Conservation (phyloP, 371 early-diverging fungal genomes). For the Choanephora cucurbitarum region DNA sequence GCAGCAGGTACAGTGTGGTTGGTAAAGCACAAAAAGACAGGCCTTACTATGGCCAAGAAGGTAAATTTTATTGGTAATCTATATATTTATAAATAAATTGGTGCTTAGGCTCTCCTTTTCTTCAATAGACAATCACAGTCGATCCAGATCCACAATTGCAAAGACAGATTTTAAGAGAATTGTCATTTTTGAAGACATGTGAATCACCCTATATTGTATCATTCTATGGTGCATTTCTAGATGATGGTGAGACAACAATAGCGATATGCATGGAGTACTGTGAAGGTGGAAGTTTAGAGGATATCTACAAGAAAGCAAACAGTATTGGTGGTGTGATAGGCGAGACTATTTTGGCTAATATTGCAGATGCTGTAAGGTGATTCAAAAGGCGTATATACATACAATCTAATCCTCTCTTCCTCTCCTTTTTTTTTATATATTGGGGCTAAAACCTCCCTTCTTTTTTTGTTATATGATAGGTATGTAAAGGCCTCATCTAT, state of each 20-base stretch:
- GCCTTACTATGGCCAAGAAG: conserved; percentile 91
- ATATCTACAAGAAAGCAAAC: conserved; percentile 73
- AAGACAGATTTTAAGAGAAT: conserved; percentile 87
- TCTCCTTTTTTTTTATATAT: background rate
- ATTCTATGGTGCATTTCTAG: conserved; percentile 91
- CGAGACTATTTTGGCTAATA: conserved; percentile 78
- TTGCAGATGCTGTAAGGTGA: conserved; percentile 69
- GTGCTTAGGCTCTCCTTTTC: too few relatives aligned
- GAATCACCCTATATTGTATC: conserved; percentile 90
- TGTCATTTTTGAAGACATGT: conserved; percentile 85
- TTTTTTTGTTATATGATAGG: conserved; percentile 28
- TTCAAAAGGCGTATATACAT: too few relatives aligned
- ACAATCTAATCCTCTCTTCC: too few relatives aligned
- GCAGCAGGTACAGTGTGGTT: conserved; percentile 91
- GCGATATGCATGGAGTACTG: conserved; percentile 96
- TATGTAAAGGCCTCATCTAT: conserved; percentile 78
- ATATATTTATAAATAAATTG: too few relatives aligned
- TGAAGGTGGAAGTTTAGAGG: conserved; percentile 82
- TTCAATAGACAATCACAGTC: conserved; percentile 67
- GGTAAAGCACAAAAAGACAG: conserved; percentile 77
- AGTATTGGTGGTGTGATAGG: conserved; percentile 66
- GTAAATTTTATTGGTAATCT: too few relatives aligned
- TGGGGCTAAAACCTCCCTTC: background rate
- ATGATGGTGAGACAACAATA: conserved; percentile 81
- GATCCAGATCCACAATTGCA: conserved; percentile 71